A percentile compares a stretch with the other conserved stretches of the same genome.
phyloP scores from a whole-genome alignment of 257 asterid genomes.

The Dorcoceras hygrometricum region DNA sequence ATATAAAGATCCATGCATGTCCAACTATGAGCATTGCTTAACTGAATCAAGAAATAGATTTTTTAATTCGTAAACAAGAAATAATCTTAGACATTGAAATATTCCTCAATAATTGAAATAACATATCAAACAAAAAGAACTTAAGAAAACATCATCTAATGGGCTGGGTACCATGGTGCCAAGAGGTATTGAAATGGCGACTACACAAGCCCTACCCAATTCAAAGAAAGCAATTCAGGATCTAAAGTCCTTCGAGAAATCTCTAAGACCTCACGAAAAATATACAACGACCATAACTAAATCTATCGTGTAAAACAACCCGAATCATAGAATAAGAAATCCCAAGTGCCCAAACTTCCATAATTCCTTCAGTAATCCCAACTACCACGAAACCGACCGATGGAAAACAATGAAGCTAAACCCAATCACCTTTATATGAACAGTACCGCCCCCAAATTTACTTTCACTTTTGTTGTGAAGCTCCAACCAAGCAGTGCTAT shows the following conservation, averaged over 20 bases:
- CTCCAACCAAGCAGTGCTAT: constrained; percentile 78
- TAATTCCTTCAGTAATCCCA: constrained; percentile 8
- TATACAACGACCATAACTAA: constrained; percentile 16
- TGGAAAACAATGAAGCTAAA: not conserved
- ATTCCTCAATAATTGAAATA: not conserved
- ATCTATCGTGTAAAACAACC: too few relatives aligned
- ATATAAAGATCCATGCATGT: constrained; percentile 74
- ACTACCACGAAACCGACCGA: constrained; percentile 12
- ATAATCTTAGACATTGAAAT: not conserved
- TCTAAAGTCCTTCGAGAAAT: not conserved
- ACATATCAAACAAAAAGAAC: constrained; percentile 1
- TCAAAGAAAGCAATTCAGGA: too few relatives aligned
- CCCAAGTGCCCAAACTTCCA: constrained; percentile 14
- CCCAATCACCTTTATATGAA: constrained; percentile 66
- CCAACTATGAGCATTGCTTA: constrained; percentile 63
- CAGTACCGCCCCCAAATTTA: constrained; percentile 87
- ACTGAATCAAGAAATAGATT: constrained; percentile 36
- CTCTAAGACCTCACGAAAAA: constrained; percentile 12
- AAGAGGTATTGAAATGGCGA: too few relatives aligned
- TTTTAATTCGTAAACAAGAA: constrained; percentile 1
- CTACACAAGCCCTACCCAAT: too few relatives aligned
- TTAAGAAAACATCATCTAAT: too few relatives aligned
- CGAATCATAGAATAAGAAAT: constrained; percentile 17
- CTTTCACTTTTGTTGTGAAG: constrained; percentile 57
- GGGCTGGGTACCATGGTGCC: too few relatives aligned